Base-by-base conservation (phyloP, 768 basidiomycete species). In the Lyophyllum shimeji region DNA sequence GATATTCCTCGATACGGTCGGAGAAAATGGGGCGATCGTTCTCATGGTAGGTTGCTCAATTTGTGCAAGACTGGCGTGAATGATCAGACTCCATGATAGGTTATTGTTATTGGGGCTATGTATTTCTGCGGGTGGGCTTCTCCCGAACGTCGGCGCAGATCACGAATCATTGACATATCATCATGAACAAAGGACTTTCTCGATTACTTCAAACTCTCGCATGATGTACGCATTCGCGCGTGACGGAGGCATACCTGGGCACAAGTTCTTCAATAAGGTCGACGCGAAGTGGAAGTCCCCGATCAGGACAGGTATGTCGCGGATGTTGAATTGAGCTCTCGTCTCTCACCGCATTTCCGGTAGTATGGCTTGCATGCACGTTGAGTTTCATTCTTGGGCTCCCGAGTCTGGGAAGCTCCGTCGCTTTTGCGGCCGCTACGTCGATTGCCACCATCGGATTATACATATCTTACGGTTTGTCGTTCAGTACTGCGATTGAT, bases 201-300 rank as follows among this genome's bases (percentile, higher is more conserved):
- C 87, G 0, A 71, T 93, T 48, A 90, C 89, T 0, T 85, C 84
- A 0, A 93, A 91, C 65, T 87, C 85, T 3, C 78, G 90, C 0
- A 91, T 91, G 89, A 89, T 88, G 85, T 93, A 84, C 65, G 86
- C 89, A 0, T 91, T 90, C 63, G 79, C 87, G 3, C 80, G 90
- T 34, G 90, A 93, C 66, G 85, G 87, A 0, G 88, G 81, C 11
- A 77, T 90, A 23, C 88, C 89, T 0, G 86, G 84, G 12, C 83
- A 83, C 58, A 76, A 65, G 33, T 89, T 85, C 69, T 85, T 90
- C 69, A 80, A 81, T 60, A 79, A 83, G 59, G 88, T 90, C 33
- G 81, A 82, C 67, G 52, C 68, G 11, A 75, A 74, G 48, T 81
- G 78, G 73, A 81, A 77, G 64, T 86, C 83, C 2, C 89, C 89